Percentiles rank a stretch among this genome's conserved stretches.
phyloP scores from a whole-genome alignment of 768 basidiomycete genomes.

The Brasilioporus rufonigricans region DNA sequence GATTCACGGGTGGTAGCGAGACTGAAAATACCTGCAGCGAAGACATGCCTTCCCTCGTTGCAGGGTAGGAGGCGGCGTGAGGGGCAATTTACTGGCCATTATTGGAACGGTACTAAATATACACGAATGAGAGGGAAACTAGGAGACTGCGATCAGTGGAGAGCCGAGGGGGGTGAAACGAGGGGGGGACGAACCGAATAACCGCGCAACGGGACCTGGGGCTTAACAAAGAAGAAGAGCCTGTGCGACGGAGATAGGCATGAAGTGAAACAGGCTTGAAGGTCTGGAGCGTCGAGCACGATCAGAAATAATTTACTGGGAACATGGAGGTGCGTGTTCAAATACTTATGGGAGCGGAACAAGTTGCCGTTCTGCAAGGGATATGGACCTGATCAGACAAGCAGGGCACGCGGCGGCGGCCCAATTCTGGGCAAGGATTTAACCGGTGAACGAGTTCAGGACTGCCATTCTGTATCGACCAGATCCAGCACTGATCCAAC shows the following conservation, averaged over 20 bases:
- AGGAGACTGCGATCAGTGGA: constrained; percentile 1
- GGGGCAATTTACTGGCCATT: constrained; percentile 33
- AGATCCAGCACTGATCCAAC: constrained; percentile 17
- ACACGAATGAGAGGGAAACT: constrained; percentile 28
- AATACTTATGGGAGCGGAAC: constrained; percentile 30
- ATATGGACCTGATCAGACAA: constrained; percentile 25
- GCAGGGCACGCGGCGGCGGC: constrained; percentile 29
- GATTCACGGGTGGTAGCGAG: not conserved
- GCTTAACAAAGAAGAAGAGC: too few relatives aligned
- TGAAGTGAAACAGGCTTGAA: constrained; percentile 17
- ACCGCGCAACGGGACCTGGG: constrained; percentile 1
- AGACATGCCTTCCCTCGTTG: constrained; percentile 72
- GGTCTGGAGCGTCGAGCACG: constrained; percentile 9
- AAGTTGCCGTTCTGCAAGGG: constrained; percentile 24
- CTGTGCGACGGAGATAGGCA: constrained; percentile 27
- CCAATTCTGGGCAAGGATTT: constrained; percentile 25
- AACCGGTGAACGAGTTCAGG: constrained; percentile 11
- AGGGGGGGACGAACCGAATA: constrained; percentile 7
- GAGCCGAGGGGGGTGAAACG: not conserved
- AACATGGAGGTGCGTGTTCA: constrained; percentile 28
- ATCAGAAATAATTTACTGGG: constrained; percentile 30
- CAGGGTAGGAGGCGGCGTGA: constrained; percentile 40
- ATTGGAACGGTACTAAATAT: constrained; percentile 37
- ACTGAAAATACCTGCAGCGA: constrained; percentile 57
- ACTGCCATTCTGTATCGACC: constrained; percentile 7